Base-by-base conservation (phyloP, 2,329 filamentous ascomycete species). In the Fusarium sp. region DNA sequence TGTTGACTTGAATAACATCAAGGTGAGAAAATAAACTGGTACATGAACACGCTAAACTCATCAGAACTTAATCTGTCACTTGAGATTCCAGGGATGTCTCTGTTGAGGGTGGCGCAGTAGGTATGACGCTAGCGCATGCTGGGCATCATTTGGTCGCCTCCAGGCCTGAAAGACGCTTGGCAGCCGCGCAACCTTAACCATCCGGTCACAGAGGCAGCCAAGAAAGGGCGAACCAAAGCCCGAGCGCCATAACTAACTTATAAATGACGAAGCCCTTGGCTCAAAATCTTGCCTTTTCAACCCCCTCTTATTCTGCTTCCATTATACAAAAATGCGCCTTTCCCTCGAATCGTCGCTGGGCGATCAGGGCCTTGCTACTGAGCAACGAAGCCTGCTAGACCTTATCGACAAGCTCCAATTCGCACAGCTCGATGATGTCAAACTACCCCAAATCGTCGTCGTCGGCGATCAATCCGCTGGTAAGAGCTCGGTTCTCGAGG, bases 391-490 rank as follows among this genome's bases (percentile, higher is more conserved):
- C 22, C 84, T 91, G 44, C 83, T 91, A 45, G 87, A 91, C 71
- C 86, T 88, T 54, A 85, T 90, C 64, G 87, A 89, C 68, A 86
- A 86, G 62, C 83, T 90, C n/a, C 85, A 87, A 77, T 84, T 87
- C 79, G 81, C 84, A 70, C 83, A 89, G 78, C 80, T 88, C 78
- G 82, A 89, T 76, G 85, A 87, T 78, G 82, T 88, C 74, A 85
- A 86, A 53, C 83, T 91, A 0, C 89, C 89, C 2, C 89, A 92
- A 76, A 88, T 92, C 41, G 89, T 91, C 53, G 89, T 91, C 30
- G 90, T 90, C 39, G 90, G 90, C 36, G 89, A 91, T 77, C 89
- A 91, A 79, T 91, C 89, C 4, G 87, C 89, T 11, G 90, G 90
- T 26, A 92, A 92, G 79, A 90, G 87, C 73, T 91, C 89, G 9